These are phyloP conservation scores for Cinchona pubescens DNA, from an alignment of 257 asterid genomes.

Conservation along the genomic window DNA sequence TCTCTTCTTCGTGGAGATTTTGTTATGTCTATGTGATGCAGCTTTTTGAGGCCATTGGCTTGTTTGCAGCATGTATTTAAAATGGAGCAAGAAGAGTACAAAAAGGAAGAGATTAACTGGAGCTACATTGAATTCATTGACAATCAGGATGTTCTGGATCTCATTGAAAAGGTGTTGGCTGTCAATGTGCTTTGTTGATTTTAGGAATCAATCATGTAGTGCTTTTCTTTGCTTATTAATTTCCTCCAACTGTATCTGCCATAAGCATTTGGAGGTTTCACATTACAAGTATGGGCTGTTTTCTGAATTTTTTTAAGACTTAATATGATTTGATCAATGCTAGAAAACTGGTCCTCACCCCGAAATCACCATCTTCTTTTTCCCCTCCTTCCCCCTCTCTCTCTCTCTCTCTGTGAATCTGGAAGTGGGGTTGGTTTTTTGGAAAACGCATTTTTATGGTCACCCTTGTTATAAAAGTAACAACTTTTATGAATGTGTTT, in stretches of 20 bases:
- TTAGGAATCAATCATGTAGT: neutral
- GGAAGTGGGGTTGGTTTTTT: no score
- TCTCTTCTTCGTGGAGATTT: constrained; percentile 11
- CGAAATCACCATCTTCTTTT: neutral
- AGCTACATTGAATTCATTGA: constrained; percentile 99
- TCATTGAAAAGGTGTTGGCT: constrained; percentile 79
- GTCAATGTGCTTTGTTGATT: neutral
- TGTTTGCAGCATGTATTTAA: constrained; percentile 88
- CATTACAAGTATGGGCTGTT: neutral
- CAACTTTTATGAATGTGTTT: neutral
- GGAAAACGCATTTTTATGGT: neutral
- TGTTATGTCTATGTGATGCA: constrained; percentile 13
- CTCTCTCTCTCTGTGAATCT: no score
- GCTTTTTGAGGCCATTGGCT: constrained; percentile 21
- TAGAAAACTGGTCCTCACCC: neutral
- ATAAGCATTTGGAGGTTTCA: neutral
- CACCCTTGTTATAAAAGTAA: neutral
- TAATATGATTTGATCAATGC: neutral
- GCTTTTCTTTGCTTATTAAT: constrained; percentile 1
- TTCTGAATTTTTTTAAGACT: neutral
- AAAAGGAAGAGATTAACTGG: constrained; percentile 97
- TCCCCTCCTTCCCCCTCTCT: neutral
- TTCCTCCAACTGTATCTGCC: neutral
- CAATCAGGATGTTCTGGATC: constrained; percentile 89
- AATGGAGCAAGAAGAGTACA: constrained; percentile 99